These are phyloP conservation scores for Stramenopiles sp. DNA, from an alignment of 352 stramenopile genomes.

Conservation along the genomic window DNA sequence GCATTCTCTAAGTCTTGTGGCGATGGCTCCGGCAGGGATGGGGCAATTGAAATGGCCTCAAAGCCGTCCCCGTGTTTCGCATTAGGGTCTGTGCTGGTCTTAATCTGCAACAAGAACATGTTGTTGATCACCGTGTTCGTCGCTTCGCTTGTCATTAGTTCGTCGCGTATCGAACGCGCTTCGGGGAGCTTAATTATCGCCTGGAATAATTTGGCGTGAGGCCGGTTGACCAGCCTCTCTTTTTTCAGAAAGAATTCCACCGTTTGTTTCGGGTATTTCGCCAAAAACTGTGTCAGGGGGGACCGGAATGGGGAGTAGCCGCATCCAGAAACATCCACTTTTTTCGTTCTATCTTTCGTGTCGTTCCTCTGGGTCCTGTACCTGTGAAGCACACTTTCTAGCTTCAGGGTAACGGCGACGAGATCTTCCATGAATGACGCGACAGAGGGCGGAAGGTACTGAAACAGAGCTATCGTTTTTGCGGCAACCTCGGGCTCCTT, in stretches of 20 bases:
- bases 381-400: conserved; percentile 66
- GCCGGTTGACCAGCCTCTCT: conserved; percentile 46
- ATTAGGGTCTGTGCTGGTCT: conserved; percentile 22
- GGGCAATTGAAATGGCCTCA: background rate
- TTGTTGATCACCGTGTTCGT: conserved; percentile 66
- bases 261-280: conserved; percentile 56
- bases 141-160: conserved; percentile 59
- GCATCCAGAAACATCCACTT: conserved; percentile 33
- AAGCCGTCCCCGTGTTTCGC: background rate
- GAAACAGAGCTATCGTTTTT: conserved; percentile 84
- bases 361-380: conserved; percentile 40
- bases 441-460: conserved; percentile 69
- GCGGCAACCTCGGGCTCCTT: conserved; percentile 82
- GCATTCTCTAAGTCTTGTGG: background rate
- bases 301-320: conserved; percentile 69
- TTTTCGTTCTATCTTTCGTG: background rate
- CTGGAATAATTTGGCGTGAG: conserved; percentile 79
- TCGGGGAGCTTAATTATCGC: conserved; percentile 72
- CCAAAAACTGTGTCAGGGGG: conserved; percentile 73
- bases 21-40: background rate
- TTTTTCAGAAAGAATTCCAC: conserved; percentile 64
- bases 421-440: conserved; percentile 78
- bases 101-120: conserved; percentile 60
- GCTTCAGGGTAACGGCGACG: conserved; percentile 75
- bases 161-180: conserved; percentile 50